Base-by-base conservation (phyloP, 352 stramenopile species). In the Globisporangium carolinianum region DNA sequence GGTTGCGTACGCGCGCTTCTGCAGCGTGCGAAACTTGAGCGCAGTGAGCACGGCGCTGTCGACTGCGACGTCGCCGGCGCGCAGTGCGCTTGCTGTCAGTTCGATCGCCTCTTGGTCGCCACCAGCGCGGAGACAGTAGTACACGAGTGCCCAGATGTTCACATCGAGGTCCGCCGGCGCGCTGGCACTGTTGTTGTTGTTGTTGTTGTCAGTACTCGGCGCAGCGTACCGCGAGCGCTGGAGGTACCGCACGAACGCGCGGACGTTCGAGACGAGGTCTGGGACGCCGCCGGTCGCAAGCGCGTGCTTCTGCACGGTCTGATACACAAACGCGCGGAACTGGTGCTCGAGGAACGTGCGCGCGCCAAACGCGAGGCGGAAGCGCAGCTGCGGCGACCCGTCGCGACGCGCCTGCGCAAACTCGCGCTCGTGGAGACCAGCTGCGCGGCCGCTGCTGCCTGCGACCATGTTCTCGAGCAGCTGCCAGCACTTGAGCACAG, bases 401-500 rank as follows among this genome's bases (percentile, higher is more conserved):
- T 63, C 39, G 15, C 79, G 68, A 37, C 79, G 72, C 7, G 63
- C 54, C 18, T 66, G 58, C 1, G 70, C 51, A 58, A 87, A 89
- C 50, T 89, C 75, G 43, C 79, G 81, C 56, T 92, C 76, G 9
- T 71, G 63, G 10, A 89, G 54, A 32, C 24, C 24, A 32, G 24
- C 24, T 32, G 24, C 24, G 14, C 72, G 39, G 1, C 71, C 1
- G 72, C 18, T 6, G 45, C 35, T 18, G 50, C 78, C 75, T 2
- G 58, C 69, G 49, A 92, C 53, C 62, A 92, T 85, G 46, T 80
- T 67, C 41, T 73, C 73, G 18, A 94, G 65, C 12, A 94, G 65
- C 59, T 92, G 76, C 84, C 84, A 94, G 72, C 80, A 89, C 69
- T 91, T 91, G 50, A 88, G 69, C 46, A 83, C 75, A 1, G 76